Base-by-base conservation (phyloP, 2,329 filamentous ascomycete genomes). In the Neofusicoccum parvum region DNA sequence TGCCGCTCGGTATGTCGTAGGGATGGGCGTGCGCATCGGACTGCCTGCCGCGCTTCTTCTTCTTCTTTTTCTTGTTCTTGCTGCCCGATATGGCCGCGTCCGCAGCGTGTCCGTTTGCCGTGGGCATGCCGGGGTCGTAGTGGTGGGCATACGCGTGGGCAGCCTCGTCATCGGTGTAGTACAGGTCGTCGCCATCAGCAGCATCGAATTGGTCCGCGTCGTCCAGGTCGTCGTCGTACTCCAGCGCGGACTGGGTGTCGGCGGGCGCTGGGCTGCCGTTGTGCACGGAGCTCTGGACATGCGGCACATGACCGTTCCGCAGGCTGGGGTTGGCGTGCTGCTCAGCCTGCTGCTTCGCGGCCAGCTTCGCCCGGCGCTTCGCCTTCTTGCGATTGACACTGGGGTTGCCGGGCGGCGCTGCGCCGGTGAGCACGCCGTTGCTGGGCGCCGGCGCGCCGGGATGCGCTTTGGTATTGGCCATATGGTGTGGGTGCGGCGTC, bases 351-450 rank as follows among this genome's bases (percentile, higher is more conserved):
- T 60, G 56, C 67, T 89, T 90, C 37, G 92, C 90, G 39, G 90
- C 91, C 79, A 87, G 84, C 78, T 97, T 97, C 75, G 92, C 90
- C 70, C 94, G 87, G 71, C 94, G 88, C 84, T 97, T 97, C 78
- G 95, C 91, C 83, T 97, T 98, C 84, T 97, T 97, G 75, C 92
- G 88, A 80, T 97, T 97, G 60, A 94, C 90, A 9, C 83, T 74
- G 50, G 82, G 82, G 50, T 82, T 72, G 66, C 68, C 72, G 65
- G 69, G 71, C 17, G 78, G 67, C 49, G 73, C 71, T 50, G 75
- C 70, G 59, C 68, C 75, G 36, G 75, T 74, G 36, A 76, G 69
- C 69, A 79, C 72, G 71, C 79, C 79, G 74, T 81, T 81, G 71
- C 71, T 67, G 37, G 76, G 66, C 46, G 79, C 73, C 39, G 70